Percentiles rank a stretch among this genome's conserved stretches.
These are phyloP conservation scores for Syzygium malaccense DNA, from an alignment of 441 rosid species.

Conservation along the genomic window DNA sequence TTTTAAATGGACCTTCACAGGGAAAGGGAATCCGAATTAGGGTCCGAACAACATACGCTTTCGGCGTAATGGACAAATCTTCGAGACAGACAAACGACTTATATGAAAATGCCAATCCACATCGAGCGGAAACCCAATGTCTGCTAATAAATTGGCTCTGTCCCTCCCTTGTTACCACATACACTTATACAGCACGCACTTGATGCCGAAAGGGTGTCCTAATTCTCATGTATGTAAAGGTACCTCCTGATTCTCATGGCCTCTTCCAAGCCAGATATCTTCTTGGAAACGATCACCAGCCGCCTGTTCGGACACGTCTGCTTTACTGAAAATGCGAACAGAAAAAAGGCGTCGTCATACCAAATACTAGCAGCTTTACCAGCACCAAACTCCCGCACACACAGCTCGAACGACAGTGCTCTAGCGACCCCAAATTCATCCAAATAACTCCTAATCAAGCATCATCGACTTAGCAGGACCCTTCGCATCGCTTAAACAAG, in stretches of 20 bases:
- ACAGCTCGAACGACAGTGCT: neutral
- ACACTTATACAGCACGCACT: neutral
- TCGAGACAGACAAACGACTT: neutral
- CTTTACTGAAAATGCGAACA: constrained; percentile 22
- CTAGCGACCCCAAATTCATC: neutral
- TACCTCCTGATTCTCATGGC: constrained; percentile 67
- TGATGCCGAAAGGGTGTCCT: neutral
- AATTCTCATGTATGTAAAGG: neutral
- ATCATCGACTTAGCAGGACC: neutral
- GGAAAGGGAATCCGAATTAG: neutral
- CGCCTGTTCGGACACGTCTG: constrained; percentile 2
- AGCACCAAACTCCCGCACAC: neutral
- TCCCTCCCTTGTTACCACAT: neutral
- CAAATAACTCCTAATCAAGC: neutral
- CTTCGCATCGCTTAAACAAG: neutral
- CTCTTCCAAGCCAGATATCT: constrained; percentile 58
- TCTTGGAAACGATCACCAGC: constrained; percentile 38
- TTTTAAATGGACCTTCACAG: neutral
- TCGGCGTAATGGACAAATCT: neutral
- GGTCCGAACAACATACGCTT: neutral
- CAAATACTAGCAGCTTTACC: neutral
- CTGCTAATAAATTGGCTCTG: neutral
- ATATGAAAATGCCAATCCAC: neutral
- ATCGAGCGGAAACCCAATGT: neutral
- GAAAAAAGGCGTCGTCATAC: neutral